Evolutionary conservation across 2,329 filamentous ascomycete genomes (phyloP), one percentile per base, ranked within the genome.

Genomic region (Neofusicoccum umdonicola): DNA sequence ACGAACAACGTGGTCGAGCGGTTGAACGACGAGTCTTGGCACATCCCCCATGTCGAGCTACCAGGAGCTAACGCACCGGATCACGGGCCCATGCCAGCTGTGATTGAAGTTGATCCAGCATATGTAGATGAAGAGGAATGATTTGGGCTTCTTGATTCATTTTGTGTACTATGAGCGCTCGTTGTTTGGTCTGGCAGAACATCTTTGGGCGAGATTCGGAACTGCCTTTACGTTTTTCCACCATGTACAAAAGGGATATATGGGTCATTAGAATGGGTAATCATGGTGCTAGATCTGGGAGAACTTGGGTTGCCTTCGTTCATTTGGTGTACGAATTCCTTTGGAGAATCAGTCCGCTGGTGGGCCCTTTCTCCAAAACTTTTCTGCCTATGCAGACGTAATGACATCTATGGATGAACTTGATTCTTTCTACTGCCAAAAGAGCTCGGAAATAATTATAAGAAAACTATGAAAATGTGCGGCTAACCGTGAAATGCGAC

Each of bases 91-190:
- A 44, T 48, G 22, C 60, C 58, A 2, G 65, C 64, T 19, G 34
- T 71, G 5, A 73, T 77, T 54, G 75, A 77, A 42, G 74, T 76
- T 2, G 75, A 76, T 66, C 73, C 74, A 0, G 68, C 66, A 6
- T 76, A 75, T 47, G 35, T 63, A 11, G 50, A 52, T 37, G 63
- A 60, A 13, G 63, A 65, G n/a, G 63, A 60, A 41, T 65, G 44
- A 52, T 35, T 51, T 12, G 9, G 7, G 22, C 12, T 45, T 34
- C 35, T 31, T 41, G 35, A 12, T 19, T 17, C 37, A 31, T 17
- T 48, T 41, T 8, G 12, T 51, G 42, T 62, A 41, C 17, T 41
- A 41, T 22, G 54, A 45, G 52, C 2, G 17, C 19, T 41, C 35
- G 37, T 42, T 42, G 41, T 8, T 42, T 22, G 47, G 3, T 52